Evolutionary conservation across 371 early-diverging fungal genomes (phyloP).

Genomic region (Apophysomyces trapeziformis): DNA sequence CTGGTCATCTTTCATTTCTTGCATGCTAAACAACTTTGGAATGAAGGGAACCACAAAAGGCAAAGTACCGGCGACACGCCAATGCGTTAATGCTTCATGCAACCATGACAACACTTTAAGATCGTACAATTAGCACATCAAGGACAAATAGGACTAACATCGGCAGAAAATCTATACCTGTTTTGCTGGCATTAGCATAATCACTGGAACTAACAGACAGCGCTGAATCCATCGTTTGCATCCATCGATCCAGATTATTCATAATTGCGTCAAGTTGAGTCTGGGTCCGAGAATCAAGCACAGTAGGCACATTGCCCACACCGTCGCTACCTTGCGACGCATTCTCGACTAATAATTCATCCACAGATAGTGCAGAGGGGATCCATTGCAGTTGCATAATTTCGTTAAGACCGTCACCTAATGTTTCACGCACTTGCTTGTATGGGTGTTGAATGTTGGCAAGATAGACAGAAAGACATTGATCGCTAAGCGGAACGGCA

Average conservation of each 20-base stretch:
- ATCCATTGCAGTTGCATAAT: slow-evolving; percentile 67
- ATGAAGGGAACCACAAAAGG: slow-evolving; percentile 59
- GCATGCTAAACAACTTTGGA: slow-evolving; percentile 71
- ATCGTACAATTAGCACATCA: not conserved
- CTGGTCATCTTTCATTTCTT: slow-evolving; percentile 75
- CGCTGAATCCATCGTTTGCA: slow-evolving; percentile 39
- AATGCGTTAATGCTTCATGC: slow-evolving; percentile 55
- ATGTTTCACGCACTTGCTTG: slow-evolving; percentile 84
- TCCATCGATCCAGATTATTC: slow-evolving; percentile 43
- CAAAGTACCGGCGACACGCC: slow-evolving; percentile 57
- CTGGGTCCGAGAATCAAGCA: slow-evolving; percentile 30
- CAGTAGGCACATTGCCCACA: slow-evolving; percentile 47
- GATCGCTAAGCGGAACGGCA: slow-evolving; percentile 46
- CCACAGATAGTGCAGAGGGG: slow-evolving; percentile 56
- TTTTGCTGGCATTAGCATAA: slow-evolving; percentile 74
- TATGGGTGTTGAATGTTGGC: slow-evolving; percentile 77
- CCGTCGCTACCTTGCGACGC: slow-evolving; percentile 26
- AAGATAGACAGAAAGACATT: slow-evolving; percentile 58
- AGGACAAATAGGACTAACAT: not conserved
- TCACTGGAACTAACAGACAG: slow-evolving; percentile 48
- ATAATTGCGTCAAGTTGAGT: slow-evolving; percentile 34
- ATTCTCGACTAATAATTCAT: slow-evolving; percentile 42
- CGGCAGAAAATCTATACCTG: slow-evolving; percentile 46
- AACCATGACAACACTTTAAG: slow-evolving; percentile 69
- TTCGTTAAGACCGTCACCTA: slow-evolving; percentile 75